A percentile compares a stretch with the other conserved stretches of the same genome.
Evolutionary conservation across 192 early-diverging fungal species (phyloP).

Genomic region (Coemansia sp.): DNA sequence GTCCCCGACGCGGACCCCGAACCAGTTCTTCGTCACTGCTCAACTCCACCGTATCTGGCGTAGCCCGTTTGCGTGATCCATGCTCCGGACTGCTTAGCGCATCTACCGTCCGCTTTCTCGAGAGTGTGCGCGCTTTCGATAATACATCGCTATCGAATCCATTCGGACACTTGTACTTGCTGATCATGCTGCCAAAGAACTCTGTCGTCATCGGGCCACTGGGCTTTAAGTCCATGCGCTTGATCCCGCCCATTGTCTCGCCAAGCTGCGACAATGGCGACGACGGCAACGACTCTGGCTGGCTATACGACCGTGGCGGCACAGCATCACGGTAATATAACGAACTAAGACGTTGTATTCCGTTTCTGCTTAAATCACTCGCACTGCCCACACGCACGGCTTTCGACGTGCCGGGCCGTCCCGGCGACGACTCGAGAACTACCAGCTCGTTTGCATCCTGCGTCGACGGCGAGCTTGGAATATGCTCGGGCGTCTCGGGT

Average conservation of each 20-base stretch:
- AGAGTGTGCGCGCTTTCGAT: not conserved
- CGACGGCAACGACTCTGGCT: constrained; percentile 13
- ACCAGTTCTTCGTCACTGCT: constrained; percentile 16
- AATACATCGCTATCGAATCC: not conserved
- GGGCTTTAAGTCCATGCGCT: constrained; percentile 6
- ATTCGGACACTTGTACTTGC: constrained; percentile 15
- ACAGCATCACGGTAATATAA: constrained; percentile 30
- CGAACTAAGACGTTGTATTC: constrained; percentile 26
- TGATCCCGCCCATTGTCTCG: constrained; percentile 1
- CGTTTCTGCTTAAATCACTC: not conserved
- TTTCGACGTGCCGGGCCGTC: constrained; percentile 34
- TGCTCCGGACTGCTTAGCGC: constrained; percentile 18
- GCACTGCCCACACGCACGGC: constrained; percentile 2
- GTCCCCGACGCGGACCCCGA: not conserved
- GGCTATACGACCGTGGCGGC: not conserved
- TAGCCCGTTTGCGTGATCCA: constrained; percentile 13
- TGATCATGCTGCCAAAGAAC: constrained; percentile 21
- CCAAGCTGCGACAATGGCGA: constrained; percentile 11
- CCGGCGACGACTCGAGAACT: constrained; percentile 52
- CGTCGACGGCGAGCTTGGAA: constrained; percentile 32
- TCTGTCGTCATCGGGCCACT: not conserved
- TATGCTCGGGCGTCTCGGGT: constrained; percentile 33
- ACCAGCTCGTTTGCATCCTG: constrained; percentile 30
- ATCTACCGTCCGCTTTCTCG: constrained; percentile 23
- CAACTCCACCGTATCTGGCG: constrained; percentile 15